phyloP scores from a whole-genome alignment of 352 stramenopile genomes.

The Phytophthora aleatoria region DNA sequence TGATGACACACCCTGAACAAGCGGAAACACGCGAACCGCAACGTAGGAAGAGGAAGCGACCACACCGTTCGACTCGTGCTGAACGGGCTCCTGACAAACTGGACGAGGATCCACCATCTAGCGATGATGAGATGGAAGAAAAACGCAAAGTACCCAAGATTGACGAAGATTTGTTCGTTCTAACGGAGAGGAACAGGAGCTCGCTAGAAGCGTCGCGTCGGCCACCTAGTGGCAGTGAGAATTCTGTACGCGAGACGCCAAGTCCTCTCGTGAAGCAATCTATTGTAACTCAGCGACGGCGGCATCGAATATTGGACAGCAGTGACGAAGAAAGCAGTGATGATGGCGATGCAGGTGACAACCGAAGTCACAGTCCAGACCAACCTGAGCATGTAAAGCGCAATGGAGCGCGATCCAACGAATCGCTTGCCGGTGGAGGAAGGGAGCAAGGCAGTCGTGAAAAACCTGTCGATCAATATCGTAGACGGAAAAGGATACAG shows the following conservation, averaged over 20 bases:
- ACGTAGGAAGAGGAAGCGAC: slow-evolving; percentile 25
- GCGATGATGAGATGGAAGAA: slow-evolving; percentile 7
- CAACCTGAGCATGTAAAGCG: slow-evolving; percentile 1
- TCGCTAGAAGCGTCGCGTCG: slow-evolving; percentile 17
- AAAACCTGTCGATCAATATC: slow-evolving; percentile 2
- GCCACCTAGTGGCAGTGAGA: slow-evolving; percentile 8
- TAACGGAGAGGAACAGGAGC: not conserved
- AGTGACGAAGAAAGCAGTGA: slow-evolving; percentile 42
- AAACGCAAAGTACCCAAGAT: slow-evolving; percentile 9
- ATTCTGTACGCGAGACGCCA: not conserved
- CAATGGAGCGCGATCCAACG: not conserved
- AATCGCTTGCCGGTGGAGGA: not conserved
- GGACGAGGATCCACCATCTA: slow-evolving; percentile 3
- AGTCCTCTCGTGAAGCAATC: slow-evolving; percentile 9
- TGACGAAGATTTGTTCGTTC: slow-evolving; percentile 27
- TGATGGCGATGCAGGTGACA: slow-evolving; percentile 4
- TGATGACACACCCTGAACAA: slow-evolving; percentile 5
- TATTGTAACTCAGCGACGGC: slow-evolving; percentile 25
- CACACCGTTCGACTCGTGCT: slow-evolving; percentile 3
- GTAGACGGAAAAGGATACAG: slow-evolving; percentile 14
- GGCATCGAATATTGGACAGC: slow-evolving; percentile 45
- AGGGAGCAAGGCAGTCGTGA: not conserved
- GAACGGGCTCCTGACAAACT: not conserved
- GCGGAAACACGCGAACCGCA: not conserved
- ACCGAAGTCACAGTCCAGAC: slow-evolving; percentile 5